A percentile compares a stretch with the other conserved stretches of the same genome.
Evolutionary conservation across 2,329 filamentous ascomycete species (phyloP).

Genomic region (Xylaria sp.): DNA sequence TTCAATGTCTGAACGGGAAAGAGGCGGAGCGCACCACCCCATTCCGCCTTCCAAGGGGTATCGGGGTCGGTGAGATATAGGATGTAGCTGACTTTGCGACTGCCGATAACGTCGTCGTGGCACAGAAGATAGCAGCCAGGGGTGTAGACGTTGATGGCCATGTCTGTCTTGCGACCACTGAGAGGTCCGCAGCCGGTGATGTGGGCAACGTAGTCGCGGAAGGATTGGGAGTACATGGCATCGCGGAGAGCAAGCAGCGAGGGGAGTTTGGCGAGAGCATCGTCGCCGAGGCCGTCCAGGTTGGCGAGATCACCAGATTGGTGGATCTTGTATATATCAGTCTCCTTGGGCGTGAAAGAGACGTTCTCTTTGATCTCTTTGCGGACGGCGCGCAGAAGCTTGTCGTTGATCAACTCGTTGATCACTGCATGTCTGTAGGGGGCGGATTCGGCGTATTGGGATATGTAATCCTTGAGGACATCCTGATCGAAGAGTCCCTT

Average conservation of each 20-base stretch:
- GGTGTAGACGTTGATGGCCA: constrained; percentile 98
- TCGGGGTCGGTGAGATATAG: constrained; percentile 93
- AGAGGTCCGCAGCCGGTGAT: constrained; percentile 83
- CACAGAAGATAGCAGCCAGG: constrained; percentile 93
- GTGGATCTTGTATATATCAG: constrained; percentile 99
- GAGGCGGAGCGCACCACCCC: constrained; percentile 86
- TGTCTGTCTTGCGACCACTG: constrained; percentile 92
- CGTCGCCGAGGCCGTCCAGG: constrained; percentile 85
- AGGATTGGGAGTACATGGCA: constrained; percentile 83
- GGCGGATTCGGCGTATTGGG: constrained; percentile 56
- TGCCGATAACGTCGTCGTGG: constrained; percentile 99
- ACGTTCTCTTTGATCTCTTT: constrained; percentile 85
- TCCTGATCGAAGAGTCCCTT: constrained; percentile 58
- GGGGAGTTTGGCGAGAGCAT: constrained; percentile 77
- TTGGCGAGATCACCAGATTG: constrained; percentile 97
- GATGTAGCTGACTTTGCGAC: constrained; percentile 91
- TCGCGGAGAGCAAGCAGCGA: constrained; percentile 90
- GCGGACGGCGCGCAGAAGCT: constrained; percentile 79
- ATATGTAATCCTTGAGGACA: constrained; percentile 54
- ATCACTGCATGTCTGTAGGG: constrained; percentile 95
- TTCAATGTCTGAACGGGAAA: constrained; percentile 66
- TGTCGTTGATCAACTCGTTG: constrained; percentile 69
- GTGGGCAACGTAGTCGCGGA: constrained; percentile 80
- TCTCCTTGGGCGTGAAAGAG: constrained; percentile 96
- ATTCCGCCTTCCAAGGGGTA: constrained; percentile 79